Conservation (phyloP, 257 asterid species). For the Verbena officinalis region DNA sequence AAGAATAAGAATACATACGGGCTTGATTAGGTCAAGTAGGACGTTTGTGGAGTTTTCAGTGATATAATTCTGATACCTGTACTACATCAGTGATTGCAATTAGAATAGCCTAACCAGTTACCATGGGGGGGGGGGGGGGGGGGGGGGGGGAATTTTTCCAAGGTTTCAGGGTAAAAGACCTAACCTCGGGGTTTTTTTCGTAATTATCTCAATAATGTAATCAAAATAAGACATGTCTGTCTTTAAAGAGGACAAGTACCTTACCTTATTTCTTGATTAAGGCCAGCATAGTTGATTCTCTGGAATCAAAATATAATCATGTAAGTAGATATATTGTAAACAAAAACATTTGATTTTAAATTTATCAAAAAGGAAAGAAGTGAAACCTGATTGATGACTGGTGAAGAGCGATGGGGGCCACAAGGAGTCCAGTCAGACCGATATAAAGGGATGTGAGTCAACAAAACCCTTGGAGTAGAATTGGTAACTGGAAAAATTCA, state of each 20-base stretch:
- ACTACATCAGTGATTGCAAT: slow-evolving; percentile 25
- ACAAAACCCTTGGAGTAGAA: slow-evolving; percentile 65
- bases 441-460: slow-evolving; percentile 91
- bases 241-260: slow-evolving; percentile 35
- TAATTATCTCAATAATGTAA: neutral
- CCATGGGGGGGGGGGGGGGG: too few relatives aligned
- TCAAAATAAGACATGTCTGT: slow-evolving; percentile 19
- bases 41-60: slow-evolving; percentile 52
- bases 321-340: slow-evolving; percentile 1
- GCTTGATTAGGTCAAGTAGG: slow-evolving; percentile 67
- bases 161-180: too few relatives aligned
- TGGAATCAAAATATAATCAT: slow-evolving; percentile 38
- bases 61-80: slow-evolving; percentile 90
- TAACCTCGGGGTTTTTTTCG: too few relatives aligned
- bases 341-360: neutral
- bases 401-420: slow-evolving; percentile 78
- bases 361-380: too few relatives aligned
- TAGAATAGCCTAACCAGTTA: neutral
- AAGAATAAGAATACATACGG: slow-evolving; percentile 60
- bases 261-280: slow-evolving; percentile 65
- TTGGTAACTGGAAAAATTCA: slow-evolving; percentile 45
- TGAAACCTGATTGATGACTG: slow-evolving; percentile 79
- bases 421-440: slow-evolving; percentile 82
- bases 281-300: slow-evolving; percentile 60
- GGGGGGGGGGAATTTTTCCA: too few relatives aligned